These are phyloP conservation scores for Stellera chamaejasme DNA, from an alignment of 345 rosid species.

Conservation along the genomic window DNA sequence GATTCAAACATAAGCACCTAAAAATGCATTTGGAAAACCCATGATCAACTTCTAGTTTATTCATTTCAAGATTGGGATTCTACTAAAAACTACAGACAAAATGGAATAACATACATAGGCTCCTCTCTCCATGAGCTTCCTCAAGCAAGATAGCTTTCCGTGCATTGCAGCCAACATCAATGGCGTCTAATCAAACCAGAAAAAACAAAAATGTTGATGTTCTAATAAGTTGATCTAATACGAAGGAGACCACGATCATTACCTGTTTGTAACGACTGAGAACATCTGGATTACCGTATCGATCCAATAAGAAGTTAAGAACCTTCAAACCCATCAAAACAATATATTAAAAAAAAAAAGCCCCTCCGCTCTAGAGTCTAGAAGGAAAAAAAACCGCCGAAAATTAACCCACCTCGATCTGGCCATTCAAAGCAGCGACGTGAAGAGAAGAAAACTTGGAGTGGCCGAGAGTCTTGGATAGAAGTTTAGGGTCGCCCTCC, in stretches of 20 bases:
- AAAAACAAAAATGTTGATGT: not conserved
- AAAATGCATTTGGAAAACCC: conserved; percentile 2
- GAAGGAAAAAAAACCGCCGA: no score
- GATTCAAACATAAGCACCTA: conserved; percentile 97
- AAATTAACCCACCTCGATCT: conserved; percentile 65
- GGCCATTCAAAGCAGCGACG: conserved; percentile 91
- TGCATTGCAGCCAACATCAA: conserved; percentile 96
- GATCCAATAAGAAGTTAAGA: conserved; percentile 59
- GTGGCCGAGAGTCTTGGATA: conserved; percentile 43
- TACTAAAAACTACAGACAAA: not conserved
- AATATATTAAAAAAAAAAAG: conserved; percentile 4
- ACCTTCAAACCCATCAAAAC: conserved; percentile 34
- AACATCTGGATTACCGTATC: conserved; percentile 68
- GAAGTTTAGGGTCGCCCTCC: conserved; percentile 42
- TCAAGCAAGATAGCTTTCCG: conserved; percentile 68
- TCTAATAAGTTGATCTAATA: conserved; percentile 8
- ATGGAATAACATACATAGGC: conserved; percentile 61
- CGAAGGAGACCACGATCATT: not conserved
- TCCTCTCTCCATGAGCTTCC: conserved; percentile 81
- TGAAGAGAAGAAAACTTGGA: conserved; percentile 82
- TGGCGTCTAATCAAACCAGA: conserved; percentile 56
- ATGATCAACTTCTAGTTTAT: conserved; percentile 2
- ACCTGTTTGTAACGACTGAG: conserved; percentile 94
- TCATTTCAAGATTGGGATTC: not conserved
- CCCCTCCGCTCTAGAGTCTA: conserved; percentile 1